Conservation (phyloP, 106 monocot species). For the Triglochin maritima region DNA sequence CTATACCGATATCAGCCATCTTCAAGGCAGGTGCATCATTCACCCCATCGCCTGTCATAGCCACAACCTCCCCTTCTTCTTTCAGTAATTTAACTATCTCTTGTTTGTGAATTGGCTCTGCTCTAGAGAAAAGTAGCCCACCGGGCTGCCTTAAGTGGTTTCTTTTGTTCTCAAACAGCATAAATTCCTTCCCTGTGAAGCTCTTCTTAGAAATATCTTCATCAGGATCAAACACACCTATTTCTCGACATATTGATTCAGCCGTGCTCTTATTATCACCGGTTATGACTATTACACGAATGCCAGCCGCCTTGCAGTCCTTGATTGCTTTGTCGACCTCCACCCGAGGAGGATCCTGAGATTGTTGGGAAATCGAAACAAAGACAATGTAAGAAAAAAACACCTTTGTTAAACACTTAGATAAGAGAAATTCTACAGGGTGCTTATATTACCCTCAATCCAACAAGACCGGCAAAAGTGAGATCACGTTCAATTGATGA, state of each 20-base stretch:
- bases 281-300: slow-evolving; percentile 89
- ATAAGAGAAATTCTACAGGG: neutral
- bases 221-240: slow-evolving; percentile 51
- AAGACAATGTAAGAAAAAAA: neutral
- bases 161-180: slow-evolving; percentile 49
- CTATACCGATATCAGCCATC: slow-evolving; percentile 89
- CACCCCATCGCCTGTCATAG: slow-evolving; percentile 96
- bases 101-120: slow-evolving; percentile 89
- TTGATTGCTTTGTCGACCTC: slow-evolving; percentile 75
- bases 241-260: slow-evolving; percentile 86
- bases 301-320: slow-evolving; percentile 83
- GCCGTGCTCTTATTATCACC: slow-evolving; percentile 97
- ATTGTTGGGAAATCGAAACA: neutral
- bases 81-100: slow-evolving; percentile 84
- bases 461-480: slow-evolving; percentile 14
- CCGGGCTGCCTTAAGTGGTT: slow-evolving; percentile 33
- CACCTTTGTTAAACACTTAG: neutral
- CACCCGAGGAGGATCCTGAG: slow-evolving; percentile 16
- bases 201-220: slow-evolving; percentile 61
- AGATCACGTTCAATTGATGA: slow-evolving; percentile 20
- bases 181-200: slow-evolving; percentile 74
- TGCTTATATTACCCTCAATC: slow-evolving; percentile 11
- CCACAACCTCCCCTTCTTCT: slow-evolving; percentile 93
- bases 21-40: slow-evolving; percentile 96
- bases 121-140: slow-evolving; percentile 75